These are phyloP conservation scores for Candida qinlingensis DNA, from an alignment of 805 yeast species.

Conservation along the genomic window DNA sequence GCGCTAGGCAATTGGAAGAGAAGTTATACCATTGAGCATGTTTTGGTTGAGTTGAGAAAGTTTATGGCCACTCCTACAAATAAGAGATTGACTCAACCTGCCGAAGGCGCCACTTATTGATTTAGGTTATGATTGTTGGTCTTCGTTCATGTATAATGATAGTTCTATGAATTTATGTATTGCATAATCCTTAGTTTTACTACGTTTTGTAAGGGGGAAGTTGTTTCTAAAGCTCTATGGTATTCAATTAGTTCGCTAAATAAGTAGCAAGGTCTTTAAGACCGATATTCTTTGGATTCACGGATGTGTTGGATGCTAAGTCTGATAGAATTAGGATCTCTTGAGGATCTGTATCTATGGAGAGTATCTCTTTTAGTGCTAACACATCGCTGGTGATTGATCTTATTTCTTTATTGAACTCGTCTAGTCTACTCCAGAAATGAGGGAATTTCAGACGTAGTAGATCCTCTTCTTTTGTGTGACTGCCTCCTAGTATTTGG, in stretches of 20 bases:
- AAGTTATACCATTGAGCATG: conserved; percentile 88
- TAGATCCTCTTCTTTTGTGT: conserved; percentile 11
- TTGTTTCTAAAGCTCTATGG: not conserved
- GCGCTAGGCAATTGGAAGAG: conserved; percentile 80
- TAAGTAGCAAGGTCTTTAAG: conserved; percentile 2
- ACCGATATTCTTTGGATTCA: conserved; percentile 1
- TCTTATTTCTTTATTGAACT: conserved; percentile 6
- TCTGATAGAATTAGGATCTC: conserved; percentile 3
- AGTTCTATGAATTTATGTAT: not conserved
- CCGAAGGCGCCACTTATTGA: conserved; percentile 72
- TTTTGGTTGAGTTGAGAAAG: conserved; percentile 80
- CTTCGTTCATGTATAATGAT: not conserved
- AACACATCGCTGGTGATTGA: conserved; percentile 13
- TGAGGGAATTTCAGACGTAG: conserved; percentile 16
- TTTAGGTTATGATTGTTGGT: not conserved
- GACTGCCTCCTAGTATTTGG: conserved; percentile 2
- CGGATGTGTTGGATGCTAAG: conserved; percentile 1
- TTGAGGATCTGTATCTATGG: conserved; percentile 6
- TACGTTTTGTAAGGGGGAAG: not conserved
- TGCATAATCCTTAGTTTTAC: not conserved
- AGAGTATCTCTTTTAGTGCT: conserved; percentile 13
- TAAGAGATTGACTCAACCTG: conserved; percentile 84
- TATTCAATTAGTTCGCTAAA: not conserved
- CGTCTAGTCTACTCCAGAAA: conserved; percentile 16
- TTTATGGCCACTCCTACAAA: conserved; percentile 83